Evolutionary conservation across 176 grass and related monocot species (phyloP).

Genomic region (Oropetium thomaeum): DNA sequence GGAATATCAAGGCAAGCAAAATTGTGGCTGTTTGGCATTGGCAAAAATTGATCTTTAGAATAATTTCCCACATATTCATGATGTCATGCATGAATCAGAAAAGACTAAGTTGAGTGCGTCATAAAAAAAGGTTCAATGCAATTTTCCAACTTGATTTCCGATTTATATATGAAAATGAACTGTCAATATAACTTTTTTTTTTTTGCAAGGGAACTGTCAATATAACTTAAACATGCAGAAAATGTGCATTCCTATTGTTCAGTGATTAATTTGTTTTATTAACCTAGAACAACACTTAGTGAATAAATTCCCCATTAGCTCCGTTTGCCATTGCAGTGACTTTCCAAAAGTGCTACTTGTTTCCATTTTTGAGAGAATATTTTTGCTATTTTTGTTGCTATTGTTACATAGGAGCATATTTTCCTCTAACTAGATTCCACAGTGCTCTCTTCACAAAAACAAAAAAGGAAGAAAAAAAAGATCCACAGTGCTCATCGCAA

Average conservation of each 20-base stretch:
- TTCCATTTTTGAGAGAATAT: neutral
- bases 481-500: too few relatives aligned
- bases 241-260: neutral
- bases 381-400: neutral
- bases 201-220: too few relatives aligned
- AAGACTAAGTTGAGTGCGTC: neutral
- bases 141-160: neutral
- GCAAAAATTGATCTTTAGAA: too few relatives aligned
- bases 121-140: neutral
- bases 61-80: neutral
- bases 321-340: neutral
- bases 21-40: neutral
- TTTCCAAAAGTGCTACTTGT: neutral
- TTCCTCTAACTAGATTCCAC: too few relatives aligned
- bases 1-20: constrained; percentile 3
- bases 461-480: too few relatives aligned
- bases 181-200: too few relatives aligned
- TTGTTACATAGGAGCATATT: neutral
- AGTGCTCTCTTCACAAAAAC: too few relatives aligned
- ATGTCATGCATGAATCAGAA: constrained; percentile 4
- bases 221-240: neutral
- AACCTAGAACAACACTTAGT: neutral
- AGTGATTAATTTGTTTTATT: constrained; percentile 1
- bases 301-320: neutral
- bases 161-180: constrained; percentile 1